These are phyloP conservation scores for Takashimella koratensis DNA, from an alignment of 1,284 basidiomycete species.

Conservation along the genomic window DNA sequence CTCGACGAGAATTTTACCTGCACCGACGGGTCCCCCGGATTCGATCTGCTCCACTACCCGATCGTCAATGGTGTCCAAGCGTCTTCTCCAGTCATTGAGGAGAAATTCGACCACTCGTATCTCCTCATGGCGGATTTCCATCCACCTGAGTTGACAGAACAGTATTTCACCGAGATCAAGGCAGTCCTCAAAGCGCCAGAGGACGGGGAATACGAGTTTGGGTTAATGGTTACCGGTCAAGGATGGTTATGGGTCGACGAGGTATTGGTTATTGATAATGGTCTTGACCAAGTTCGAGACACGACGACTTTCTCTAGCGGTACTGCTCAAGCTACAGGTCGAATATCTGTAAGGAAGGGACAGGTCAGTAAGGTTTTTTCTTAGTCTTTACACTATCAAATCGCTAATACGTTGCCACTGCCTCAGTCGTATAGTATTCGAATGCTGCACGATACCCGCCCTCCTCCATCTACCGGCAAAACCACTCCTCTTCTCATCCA, in stretches of 20 bases:
- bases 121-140: no score
- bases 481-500: conserved; percentile 9
- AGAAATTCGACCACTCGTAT: no score
- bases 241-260: conserved; percentile 58
- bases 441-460: conserved; percentile 26
- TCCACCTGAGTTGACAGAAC: background rate
- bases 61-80: conserved; percentile 15
- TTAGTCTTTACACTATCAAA: no score
- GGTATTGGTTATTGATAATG: conserved; percentile 62
- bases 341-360: conserved; percentile 37
- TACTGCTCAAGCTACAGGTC: conserved; percentile 42
- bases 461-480: background rate
- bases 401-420: no score
- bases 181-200: conserved; percentile 21
- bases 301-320: conserved; percentile 50
- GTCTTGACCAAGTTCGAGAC: conserved; percentile 49
- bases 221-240: conserved; percentile 22
- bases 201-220: conserved; percentile 28
- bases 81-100: no score
- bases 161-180: conserved; percentile 19
- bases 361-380: conserved; percentile 16
- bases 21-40: conserved; percentile 15
- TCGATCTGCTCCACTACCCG: conserved; percentile 20
- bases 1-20: conserved; percentile 24
- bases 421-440: conserved; percentile 20